Conservation (phyloP, 1,284 basidiomycete genomes). For the Albatrellus sp. region DNA sequence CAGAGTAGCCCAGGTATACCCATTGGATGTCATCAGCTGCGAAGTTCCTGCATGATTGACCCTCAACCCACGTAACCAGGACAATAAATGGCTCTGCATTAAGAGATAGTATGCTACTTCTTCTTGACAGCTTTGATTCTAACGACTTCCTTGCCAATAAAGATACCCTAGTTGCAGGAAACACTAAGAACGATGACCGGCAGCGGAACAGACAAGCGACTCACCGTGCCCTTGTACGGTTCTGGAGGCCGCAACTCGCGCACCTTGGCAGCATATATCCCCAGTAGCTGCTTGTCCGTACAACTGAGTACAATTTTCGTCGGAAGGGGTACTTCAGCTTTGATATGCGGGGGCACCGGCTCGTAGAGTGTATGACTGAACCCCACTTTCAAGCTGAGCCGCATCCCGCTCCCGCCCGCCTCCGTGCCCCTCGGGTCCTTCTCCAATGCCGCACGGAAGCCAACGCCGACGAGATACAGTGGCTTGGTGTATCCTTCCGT, state of each 20-base stretch:
- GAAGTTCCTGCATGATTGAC: no score
- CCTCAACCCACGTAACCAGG: no score
- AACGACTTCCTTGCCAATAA: constrained; percentile 82
- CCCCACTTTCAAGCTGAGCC: constrained; percentile 83
- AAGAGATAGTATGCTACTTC: constrained; percentile 47
- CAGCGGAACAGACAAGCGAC: constrained; percentile 16
- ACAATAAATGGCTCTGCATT: no score
- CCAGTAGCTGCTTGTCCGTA: constrained; percentile 70
- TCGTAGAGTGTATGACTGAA: constrained; percentile 83
- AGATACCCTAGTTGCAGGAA: constrained; percentile 79
- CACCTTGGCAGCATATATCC: constrained; percentile 82
- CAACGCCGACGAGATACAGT: constrained; percentile 88
- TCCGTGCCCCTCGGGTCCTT: constrained; percentile 60
- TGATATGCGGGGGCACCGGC: constrained; percentile 72
- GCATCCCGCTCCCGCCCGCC: constrained; percentile 45
- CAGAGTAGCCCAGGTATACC: no score
- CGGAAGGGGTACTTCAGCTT: constrained; percentile 55
- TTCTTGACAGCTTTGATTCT: constrained; percentile 89
- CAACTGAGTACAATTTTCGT: constrained; percentile 61
- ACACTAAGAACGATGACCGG: constrained; percentile 5
- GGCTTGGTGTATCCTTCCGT: constrained; percentile 78
- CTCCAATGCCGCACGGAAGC: constrained; percentile 85
- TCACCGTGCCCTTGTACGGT: constrained; percentile 93
- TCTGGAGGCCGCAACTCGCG: constrained; percentile 82
- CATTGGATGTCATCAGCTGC: no score